These are phyloP conservation scores for Mucor sp. DNA, from an alignment of 371 early-diverging fungal species.

Conservation along the genomic window DNA sequence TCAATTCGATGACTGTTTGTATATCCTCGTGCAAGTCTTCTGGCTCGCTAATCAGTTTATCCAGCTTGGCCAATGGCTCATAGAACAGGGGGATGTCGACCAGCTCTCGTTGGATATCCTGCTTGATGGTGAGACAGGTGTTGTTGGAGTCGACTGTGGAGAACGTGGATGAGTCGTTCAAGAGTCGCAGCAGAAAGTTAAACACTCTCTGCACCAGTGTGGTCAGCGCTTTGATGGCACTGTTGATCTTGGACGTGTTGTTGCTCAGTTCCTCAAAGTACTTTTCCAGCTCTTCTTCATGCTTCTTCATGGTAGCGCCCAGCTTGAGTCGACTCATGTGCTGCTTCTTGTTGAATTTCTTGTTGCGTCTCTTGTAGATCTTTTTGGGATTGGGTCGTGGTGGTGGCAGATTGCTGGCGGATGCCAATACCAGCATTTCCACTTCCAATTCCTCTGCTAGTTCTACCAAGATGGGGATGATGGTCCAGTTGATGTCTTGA, in stretches of 20 bases:
- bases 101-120: conserved; percentile 19
- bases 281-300: conserved; percentile 20
- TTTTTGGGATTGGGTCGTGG: background rate
- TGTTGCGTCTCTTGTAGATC: background rate
- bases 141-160: background rate
- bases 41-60: conserved; percentile 9
- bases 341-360: conserved; percentile 1
- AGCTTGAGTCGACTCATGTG: background rate
- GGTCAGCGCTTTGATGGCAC: conserved; percentile 16
- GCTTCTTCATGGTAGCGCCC: conserved; percentile 5
- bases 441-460: conserved; percentile 29
- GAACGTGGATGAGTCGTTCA: conserved; percentile 3
- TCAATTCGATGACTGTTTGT: conserved; percentile 16
- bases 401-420: background rate
- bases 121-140: conserved; percentile 6
- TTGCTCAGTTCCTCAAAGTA: conserved; percentile 6
- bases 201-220: conserved; percentile 25
- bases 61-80: conserved; percentile 25
- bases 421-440: conserved; percentile 1
- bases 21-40: conserved; percentile 28
- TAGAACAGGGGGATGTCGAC: conserved; percentile 22
- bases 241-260: background rate
- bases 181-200: conserved; percentile 17
- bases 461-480: conserved; percentile 24
- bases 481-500: conserved; percentile 12